Evolutionary conservation across 2,329 filamentous ascomycete species (phyloP), one percentile per base, ranked within the genome.

Genomic region (Ophiocordyceps camponoti-leonardi): DNA sequence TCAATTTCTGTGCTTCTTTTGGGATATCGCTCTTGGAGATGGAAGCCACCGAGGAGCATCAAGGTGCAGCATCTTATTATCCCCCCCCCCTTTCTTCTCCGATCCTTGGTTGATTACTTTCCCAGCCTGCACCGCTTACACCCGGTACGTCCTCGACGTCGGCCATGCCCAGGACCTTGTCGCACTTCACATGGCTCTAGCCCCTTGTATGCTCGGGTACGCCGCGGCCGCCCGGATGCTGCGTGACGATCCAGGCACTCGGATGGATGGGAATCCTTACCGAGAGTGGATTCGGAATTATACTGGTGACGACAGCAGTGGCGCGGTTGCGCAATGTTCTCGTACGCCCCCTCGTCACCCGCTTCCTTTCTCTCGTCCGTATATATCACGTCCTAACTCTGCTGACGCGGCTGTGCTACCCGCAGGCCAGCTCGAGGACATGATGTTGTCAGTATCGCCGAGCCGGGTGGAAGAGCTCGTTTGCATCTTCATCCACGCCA

Each of bases 261-360:
- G 67, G 49, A 69, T 71, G 37, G 69, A 81, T 13, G 76, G 68
- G 0, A 93, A 90, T 58, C 69, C 65, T 18, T 96, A 94, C 65
- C 92, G 83, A 81, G 74, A 79, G 42, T 96, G 90, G 90, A 86
- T 96, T 52, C 71, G 88, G 58, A 93, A 86, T 56, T 96, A 95
- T 57, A 75, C 83, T 16, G 83, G 80, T 2, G 79, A 85, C 1
- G 84, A 92, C 58, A 95, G 94, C 52, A 64, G 69, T 1, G 69
- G 79, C 49, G 84, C 85, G 6, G 83, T 93, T 45, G 68, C 68
- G 50, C 69, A 77, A 3, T 86, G 85, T 20, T 77, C 72, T 46
- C 77, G 83, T 86, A 65, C 61, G 73, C 58, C 20, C n/a, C 10
- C 14, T 42, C 16, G 16, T 14, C 19, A 6, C 22, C 22, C 11